Percentiles rank a stretch among this genome's conserved stretches.
Conservation (phyloP, 2,329 filamentous ascomycete species). For the Aspergillus neotritici region DNA sequence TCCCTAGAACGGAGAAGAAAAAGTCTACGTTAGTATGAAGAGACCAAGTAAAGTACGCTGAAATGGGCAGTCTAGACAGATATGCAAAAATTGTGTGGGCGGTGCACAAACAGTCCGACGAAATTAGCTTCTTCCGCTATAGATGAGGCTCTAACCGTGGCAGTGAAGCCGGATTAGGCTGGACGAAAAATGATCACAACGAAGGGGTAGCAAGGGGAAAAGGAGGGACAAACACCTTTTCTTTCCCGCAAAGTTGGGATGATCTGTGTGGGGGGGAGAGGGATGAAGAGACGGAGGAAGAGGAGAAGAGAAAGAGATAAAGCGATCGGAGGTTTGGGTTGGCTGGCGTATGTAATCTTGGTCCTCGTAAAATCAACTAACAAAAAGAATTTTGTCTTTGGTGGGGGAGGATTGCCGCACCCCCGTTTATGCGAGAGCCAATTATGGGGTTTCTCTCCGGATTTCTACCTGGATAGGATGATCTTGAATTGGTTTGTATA, state of each 20-base stretch:
- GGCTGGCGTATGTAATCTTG: too few relatives aligned
- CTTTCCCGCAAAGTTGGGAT: too few relatives aligned
- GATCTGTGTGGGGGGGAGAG: too few relatives aligned
- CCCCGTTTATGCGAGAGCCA: too few relatives aligned
- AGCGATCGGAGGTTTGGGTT: background rate
- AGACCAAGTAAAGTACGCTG: background rate
- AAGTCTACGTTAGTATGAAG: background rate
- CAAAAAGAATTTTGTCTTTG: too few relatives aligned
- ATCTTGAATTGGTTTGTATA: constrained; percentile 17
- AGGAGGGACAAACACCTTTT: constrained; percentile 8
- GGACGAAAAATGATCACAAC: constrained; percentile 10
- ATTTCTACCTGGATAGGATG: too few relatives aligned
- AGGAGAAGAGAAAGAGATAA: background rate
- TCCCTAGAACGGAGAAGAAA: too few relatives aligned
- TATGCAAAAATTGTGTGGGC: background rate
- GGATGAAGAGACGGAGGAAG: constrained; percentile 1
- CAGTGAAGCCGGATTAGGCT: constrained; percentile 5
- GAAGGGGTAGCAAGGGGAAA: constrained; percentile 3
- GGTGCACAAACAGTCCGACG: constrained; percentile 8
- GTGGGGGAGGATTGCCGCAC: too few relatives aligned
- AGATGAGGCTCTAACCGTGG: constrained; percentile 10
- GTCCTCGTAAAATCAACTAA: too few relatives aligned
- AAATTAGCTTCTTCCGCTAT: constrained; percentile 7
- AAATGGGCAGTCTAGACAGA: background rate
- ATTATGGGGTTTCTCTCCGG: too few relatives aligned